phyloP scores from a whole-genome alignment of 148 eudicot genomes.

The Rheum nobile region DNA sequence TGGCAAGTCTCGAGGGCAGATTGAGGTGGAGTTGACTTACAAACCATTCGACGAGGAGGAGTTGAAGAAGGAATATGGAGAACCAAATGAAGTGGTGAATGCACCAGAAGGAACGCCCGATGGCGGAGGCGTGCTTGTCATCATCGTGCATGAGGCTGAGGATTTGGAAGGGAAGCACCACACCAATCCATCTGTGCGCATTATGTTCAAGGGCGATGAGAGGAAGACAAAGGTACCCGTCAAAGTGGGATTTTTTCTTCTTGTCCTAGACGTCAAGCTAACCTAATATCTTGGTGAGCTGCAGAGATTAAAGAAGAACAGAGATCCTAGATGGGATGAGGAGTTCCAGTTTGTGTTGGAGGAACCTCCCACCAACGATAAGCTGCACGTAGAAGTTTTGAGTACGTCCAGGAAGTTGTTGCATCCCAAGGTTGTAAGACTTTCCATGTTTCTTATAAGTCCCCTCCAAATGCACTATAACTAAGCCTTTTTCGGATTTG shows the following conservation, averaged over 20 bases:
- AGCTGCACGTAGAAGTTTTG: constrained; percentile 43
- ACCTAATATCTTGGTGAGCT: neutral
- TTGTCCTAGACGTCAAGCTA: too few species aligned
- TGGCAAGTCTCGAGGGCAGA: constrained; percentile 70
- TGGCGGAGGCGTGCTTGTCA: constrained; percentile 55
- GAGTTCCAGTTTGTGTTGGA: constrained; percentile 49
- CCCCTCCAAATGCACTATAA: too few species aligned
- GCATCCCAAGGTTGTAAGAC: constrained; percentile 63
- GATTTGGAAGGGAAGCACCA: constrained; percentile 68
- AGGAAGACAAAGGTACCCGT: constrained; percentile 63
- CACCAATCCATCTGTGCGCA: constrained; percentile 62
- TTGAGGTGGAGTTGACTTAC: constrained; percentile 51
- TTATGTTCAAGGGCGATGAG: constrained; percentile 78
- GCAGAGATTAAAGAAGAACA: constrained; percentile 49
- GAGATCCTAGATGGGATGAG: constrained; percentile 65
- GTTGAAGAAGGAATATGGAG: constrained; percentile 32
- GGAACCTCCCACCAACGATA: constrained; percentile 55
- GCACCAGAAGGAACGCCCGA: constrained; percentile 79
- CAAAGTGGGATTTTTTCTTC: neutral
- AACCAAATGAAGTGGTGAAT: constrained; percentile 36
- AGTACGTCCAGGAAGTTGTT: constrained; percentile 46
- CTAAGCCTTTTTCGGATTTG: too few species aligned
- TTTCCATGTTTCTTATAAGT: too few species aligned
- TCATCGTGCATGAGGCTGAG: constrained; percentile 48
- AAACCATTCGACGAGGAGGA: constrained; percentile 59